phyloP scores from a whole-genome alignment of 768 basidiomycete genomes.

The Lactarius deliciosus region DNA sequence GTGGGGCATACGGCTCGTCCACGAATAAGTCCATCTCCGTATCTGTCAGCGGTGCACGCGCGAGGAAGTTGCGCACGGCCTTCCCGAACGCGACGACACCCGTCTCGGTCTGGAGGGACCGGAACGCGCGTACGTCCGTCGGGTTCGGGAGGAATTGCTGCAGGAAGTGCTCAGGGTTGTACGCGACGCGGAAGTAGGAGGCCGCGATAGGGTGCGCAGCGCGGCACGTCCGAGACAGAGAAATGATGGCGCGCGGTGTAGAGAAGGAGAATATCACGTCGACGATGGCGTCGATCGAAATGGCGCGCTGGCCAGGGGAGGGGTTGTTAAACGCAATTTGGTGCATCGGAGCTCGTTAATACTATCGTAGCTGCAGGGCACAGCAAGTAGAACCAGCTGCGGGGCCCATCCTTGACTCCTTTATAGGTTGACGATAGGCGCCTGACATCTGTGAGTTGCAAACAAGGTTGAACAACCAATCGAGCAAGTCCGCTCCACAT shows the following conservation, averaged over 20 bases:
- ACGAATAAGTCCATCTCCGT: slow-evolving; percentile 15
- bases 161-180: slow-evolving; percentile 20
- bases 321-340: not conserved
- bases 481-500: not conserved
- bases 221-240: slow-evolving; percentile 21
- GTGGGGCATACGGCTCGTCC: not conserved
- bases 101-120: slow-evolving; percentile 17
- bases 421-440: not conserved
- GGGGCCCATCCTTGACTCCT: not conserved
- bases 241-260: slow-evolving; percentile 42
- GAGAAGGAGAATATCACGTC: slow-evolving; percentile 57
- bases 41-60: slow-evolving; percentile 1
- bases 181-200: slow-evolving; percentile 24
- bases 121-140: slow-evolving; percentile 5
- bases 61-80: slow-evolving; percentile 19
- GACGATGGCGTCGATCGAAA: slow-evolving; percentile 43
- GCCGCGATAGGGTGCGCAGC: slow-evolving; percentile 21
- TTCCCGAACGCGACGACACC: slow-evolving; percentile 8
- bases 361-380: not conserved
- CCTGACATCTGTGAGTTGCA: not conserved
- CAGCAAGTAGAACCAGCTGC: not conserved
- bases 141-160: slow-evolving; percentile 10
- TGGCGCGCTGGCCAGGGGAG: slow-evolving; percentile 73
- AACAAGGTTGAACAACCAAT: not conserved
- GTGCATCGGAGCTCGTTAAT: not conserved